Percentiles rank a stretch among this genome's conserved stretches.
Conservation (phyloP, 2,329 filamentous ascomycete genomes). For the Neonectria neomacrospora region DNA sequence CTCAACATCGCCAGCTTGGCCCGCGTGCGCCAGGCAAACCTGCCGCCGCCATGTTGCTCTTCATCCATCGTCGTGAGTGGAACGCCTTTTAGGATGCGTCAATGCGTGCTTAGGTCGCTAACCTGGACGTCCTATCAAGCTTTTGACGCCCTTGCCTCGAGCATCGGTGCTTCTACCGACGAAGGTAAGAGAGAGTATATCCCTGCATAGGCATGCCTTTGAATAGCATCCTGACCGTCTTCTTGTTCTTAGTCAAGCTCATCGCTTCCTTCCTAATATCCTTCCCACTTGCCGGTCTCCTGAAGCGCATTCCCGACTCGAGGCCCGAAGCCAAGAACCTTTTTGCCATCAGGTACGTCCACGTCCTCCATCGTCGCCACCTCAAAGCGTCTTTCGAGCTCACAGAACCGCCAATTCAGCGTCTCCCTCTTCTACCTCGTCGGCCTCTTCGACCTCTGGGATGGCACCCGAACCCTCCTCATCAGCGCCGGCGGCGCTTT, state of each 20-base stretch:
- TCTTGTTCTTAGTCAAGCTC: conserved; percentile 78
- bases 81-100: not conserved
- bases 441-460: conserved; percentile 93
- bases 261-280: conserved; percentile 90
- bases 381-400: not conserved
- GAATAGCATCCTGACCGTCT: conserved; percentile 32
- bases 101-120: conserved; percentile 22
- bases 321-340: conserved; percentile 87
- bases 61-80: conserved; percentile 41
- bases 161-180: conserved; percentile 51
- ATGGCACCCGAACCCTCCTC: conserved; percentile 80
- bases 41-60: conserved; percentile 31
- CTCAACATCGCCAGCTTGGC: conserved; percentile 12
- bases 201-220: not conserved
- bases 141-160: conserved; percentile 49
- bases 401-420: conserved; percentile 52
- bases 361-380: not conserved
- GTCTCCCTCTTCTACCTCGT: conserved; percentile 91
- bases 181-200: conserved; percentile 46
- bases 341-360: conserved; percentile 79
- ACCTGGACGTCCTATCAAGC: conserved; percentile 36
- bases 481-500: conserved; percentile 86
- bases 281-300: conserved; percentile 86
- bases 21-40: conserved; percentile 5
- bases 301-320: conserved; percentile 90